A percentile compares a stretch with the other conserved stretches of the same genome.
Evolutionary conservation across 2,329 filamentous ascomycete genomes (phyloP).

Genomic region (Fusarium compactum): DNA sequence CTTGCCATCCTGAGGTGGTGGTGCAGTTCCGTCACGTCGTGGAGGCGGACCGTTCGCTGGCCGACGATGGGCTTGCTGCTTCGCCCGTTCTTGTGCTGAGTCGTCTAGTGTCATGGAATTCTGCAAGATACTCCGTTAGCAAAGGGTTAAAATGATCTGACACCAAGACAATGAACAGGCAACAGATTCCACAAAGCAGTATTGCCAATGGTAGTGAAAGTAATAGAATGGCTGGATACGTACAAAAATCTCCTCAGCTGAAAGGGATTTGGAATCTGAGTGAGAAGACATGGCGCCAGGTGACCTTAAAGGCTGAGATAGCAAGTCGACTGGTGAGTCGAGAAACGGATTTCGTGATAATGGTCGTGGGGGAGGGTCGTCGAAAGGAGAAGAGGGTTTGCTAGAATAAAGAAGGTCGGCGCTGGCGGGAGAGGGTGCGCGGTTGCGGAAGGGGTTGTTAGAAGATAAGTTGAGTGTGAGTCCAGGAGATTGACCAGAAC

Average conservation of each 20-base stretch:
- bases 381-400: constrained; percentile 68
- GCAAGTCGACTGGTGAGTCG: constrained; percentile 60
- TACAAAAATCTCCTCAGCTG: constrained; percentile 82
- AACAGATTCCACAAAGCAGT: neutral
- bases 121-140: constrained; percentile 56
- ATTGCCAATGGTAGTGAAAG: neutral
- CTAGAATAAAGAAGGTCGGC: constrained; percentile 51
- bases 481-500: constrained; percentile 51
- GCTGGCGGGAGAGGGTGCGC: constrained; percentile 70
- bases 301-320: constrained; percentile 56
- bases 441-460: constrained; percentile 86
- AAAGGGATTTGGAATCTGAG: constrained; percentile 60
- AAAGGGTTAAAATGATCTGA: neutral
- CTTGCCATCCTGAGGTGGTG: constrained; percentile 55
- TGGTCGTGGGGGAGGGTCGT: constrained; percentile 70
- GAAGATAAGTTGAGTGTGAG: constrained; percentile 78
- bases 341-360: constrained; percentile 82
- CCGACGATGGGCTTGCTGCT: constrained; percentile 55
- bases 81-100: constrained; percentile 52
- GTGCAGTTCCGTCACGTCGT: constrained; percentile 59
- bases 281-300: constrained; percentile 64
- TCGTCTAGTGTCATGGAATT: constrained; percentile 76
- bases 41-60: constrained; percentile 48
- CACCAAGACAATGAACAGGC: neutral
- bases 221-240: constrained; percentile 54